Percentiles rank a stretch among this genome's conserved stretches.
phyloP scores from a whole-genome alignment of 257 asterid genomes.

The Solanum rostratum region DNA sequence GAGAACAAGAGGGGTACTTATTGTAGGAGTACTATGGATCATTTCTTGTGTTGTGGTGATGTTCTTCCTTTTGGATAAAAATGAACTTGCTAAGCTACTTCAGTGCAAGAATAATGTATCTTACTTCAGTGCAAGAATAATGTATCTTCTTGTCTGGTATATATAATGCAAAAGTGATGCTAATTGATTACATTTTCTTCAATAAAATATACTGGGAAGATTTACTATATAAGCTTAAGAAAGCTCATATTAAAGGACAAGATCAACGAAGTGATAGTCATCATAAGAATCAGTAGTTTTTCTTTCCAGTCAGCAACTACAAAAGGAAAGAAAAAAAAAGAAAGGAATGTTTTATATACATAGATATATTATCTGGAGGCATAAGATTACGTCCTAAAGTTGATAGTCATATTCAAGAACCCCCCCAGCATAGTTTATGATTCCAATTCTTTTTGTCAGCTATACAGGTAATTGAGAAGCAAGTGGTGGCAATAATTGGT shows the following conservation, averaged over 20 bases:
- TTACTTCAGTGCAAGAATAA: neutral
- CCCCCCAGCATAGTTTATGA: neutral
- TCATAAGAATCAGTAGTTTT: neutral
- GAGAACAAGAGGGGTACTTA: neutral
- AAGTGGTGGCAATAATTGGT: constrained; percentile 64
- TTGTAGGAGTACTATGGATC: neutral
- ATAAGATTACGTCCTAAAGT: neutral
- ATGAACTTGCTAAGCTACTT: neutral
- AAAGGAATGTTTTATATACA: neutral
- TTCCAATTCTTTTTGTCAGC: constrained; percentile 7
- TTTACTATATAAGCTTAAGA: neutral
- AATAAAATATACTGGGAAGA: neutral
- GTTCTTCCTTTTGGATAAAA: neutral
- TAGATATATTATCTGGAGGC: neutral
- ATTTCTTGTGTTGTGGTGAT: neutral
- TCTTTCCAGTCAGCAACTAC: neutral
- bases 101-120: neutral
- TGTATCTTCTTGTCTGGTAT: neutral
- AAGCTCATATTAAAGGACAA: neutral
- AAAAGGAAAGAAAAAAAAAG: neutral
- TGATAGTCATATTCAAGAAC: neutral
- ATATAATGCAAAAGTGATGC: neutral
- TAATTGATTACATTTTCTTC: neutral
- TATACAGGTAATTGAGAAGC: constrained; percentile 39
- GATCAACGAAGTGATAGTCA: neutral